Conservation (phyloP, 345 rosid genomes). For the Acer campestre region DNA sequence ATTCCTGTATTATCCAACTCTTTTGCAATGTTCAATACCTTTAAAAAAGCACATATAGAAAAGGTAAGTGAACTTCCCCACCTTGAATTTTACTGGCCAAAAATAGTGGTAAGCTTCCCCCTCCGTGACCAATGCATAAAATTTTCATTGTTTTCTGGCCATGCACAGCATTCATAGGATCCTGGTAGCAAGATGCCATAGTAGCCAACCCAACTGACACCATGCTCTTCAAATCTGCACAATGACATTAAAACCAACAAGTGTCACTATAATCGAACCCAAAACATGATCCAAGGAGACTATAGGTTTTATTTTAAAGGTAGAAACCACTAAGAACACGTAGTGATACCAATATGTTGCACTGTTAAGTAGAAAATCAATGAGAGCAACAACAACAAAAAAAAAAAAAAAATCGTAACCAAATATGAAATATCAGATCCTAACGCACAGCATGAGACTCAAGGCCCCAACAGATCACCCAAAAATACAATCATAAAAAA, state of each 20-base stretch:
- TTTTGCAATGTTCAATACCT: background rate
- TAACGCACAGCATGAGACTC: background rate
- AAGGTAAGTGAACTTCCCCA: conserved; percentile 13
- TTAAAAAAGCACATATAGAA: conserved; percentile 11
- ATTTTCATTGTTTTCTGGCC: conserved; percentile 68
- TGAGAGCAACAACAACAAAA: background rate
- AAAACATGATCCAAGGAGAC: background rate
- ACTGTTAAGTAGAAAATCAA: background rate
- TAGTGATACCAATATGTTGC: background rate
- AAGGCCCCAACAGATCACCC: background rate
- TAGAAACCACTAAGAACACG: background rate
- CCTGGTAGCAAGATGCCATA: conserved; percentile 58
- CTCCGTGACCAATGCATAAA: conserved; percentile 92
- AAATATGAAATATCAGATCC: background rate
- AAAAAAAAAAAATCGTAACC: no score
- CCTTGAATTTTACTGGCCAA: conserved; percentile 84
- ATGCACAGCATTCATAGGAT: conserved; percentile 48
- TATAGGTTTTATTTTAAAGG: background rate
- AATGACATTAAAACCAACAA: conserved; percentile 7
- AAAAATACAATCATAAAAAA: background rate
- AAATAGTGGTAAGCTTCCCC: conserved; percentile 88
- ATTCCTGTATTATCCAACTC: background rate
- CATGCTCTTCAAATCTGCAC: conserved; percentile 90
- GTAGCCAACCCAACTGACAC: conserved; percentile 72
- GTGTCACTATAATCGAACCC: background rate